Evolutionary conservation across 2,329 filamentous ascomycete species (phyloP).

Genomic region (Aspergillus sp.): DNA sequence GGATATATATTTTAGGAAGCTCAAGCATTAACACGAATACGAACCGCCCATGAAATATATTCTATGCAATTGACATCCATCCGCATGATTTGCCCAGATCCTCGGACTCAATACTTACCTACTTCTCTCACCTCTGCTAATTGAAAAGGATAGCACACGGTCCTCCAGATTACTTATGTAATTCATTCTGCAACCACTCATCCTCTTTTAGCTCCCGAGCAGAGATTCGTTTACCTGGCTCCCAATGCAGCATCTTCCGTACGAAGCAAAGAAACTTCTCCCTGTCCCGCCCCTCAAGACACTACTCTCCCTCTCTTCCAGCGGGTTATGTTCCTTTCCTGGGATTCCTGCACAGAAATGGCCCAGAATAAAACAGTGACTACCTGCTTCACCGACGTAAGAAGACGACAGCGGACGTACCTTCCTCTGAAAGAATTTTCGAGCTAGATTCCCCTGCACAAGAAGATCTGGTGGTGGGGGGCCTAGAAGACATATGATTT

Average conservation of each 20-base stretch:
- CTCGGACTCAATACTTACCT: no score
- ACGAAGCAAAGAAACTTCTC: constrained; percentile 31
- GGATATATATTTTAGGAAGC: no score
- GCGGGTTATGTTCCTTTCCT: constrained; percentile 22
- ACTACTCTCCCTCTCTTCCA: constrained; percentile 39
- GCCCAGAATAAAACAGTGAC: constrained; percentile 22
- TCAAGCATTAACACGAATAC: no score
- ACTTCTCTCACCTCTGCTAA: no score
- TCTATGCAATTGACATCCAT: no score
- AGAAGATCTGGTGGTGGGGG: constrained; percentile 40
- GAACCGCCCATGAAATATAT: no score
- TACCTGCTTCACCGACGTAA: not conserved
- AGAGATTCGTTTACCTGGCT: constrained; percentile 28
- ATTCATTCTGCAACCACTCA: constrained; percentile 23
- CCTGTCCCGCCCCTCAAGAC: constrained; percentile 35
- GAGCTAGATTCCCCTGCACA: constrained; percentile 25
- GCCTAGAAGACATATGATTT: constrained; percentile 50
- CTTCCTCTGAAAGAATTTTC: constrained; percentile 40
- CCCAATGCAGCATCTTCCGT: constrained; percentile 40
- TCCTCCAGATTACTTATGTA: constrained; percentile 1
- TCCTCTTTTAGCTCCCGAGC: constrained; percentile 28
- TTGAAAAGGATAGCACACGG: no score
- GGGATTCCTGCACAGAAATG: constrained; percentile 21
- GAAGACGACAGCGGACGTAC: constrained; percentile 19
- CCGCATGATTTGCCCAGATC: no score